Evolutionary conservation across 805 yeast genomes (phyloP).

Genomic region (Metschnikowia noctiluminum): DNA sequence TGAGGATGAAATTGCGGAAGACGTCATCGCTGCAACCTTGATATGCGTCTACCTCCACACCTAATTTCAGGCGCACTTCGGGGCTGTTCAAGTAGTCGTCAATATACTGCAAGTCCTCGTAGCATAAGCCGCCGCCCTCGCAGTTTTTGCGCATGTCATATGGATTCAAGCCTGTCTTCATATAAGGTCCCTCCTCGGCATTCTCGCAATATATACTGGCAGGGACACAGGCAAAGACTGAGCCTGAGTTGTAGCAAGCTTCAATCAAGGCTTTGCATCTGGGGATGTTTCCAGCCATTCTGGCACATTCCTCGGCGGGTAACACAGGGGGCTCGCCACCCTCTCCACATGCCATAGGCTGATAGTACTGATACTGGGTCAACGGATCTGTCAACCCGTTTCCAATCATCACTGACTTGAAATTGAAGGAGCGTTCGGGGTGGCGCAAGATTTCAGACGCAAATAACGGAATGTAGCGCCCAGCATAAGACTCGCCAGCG

Average conservation of each 20-base stretch:
- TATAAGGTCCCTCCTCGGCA: conserved; percentile 57
- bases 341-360: conserved; percentile 91
- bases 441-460: conserved; percentile 69
- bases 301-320: conserved; percentile 60
- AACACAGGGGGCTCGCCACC: conserved; percentile 82
- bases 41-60: conserved; percentile 82
- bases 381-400: conserved; percentile 87
- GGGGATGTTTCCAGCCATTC: conserved; percentile 56
- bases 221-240: conserved; percentile 84
- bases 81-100: conserved; percentile 75
- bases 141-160: conserved; percentile 85
- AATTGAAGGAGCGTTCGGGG: conserved; percentile 16
- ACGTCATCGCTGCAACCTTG: conserved; percentile 75
- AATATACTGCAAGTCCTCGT: conserved; percentile 68
- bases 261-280: conserved; percentile 75
- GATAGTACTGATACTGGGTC: conserved; percentile 36
- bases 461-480: conserved; percentile 89
- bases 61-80: conserved; percentile 76
- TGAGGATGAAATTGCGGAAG: conserved; percentile 72
- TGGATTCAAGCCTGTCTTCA: conserved; percentile 78
- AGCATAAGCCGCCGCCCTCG: conserved; percentile 67
- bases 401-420: conserved; percentile 74
- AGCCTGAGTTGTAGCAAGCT: conserved; percentile 70
- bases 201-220: conserved; percentile 88
- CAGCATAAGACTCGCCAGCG: conserved; percentile 93